phyloP scores from a whole-genome alignment of 2,329 filamentous ascomycete genomes.

The Apiospora phragmitis region DNA sequence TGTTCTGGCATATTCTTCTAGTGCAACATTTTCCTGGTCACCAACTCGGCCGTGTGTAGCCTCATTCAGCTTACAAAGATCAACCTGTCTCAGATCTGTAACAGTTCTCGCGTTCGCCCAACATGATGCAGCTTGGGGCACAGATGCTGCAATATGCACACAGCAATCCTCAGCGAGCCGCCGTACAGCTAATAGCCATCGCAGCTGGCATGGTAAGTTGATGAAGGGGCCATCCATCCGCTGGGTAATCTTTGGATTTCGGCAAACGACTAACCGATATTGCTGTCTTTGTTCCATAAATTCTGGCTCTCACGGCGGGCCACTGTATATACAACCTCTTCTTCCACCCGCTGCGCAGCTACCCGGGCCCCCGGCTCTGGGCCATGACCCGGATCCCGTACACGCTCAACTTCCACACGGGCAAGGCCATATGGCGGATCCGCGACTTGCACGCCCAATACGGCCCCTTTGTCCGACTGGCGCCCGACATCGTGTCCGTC shows the following conservation, averaged over 20 bases:
- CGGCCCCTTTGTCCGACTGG: conserved; percentile 13
- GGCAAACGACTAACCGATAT: not conserved
- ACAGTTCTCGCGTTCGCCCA: not conserved
- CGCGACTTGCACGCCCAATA: conserved; percentile 9
- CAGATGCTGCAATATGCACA: not conserved
- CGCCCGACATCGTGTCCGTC: conserved; percentile 31
- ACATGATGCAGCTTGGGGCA: not conserved
- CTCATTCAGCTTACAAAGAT: not conserved
- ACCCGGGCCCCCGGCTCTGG: conserved; percentile 13
- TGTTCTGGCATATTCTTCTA: not conserved
- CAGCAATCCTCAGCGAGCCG: not conserved
- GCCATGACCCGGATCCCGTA: conserved; percentile 11
- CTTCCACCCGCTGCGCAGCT: conserved; percentile 12
- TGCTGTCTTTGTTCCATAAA: not conserved
- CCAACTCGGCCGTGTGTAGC: too few species aligned
- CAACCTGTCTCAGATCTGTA: not conserved
- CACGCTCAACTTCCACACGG: not conserved
- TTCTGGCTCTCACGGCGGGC: not conserved
- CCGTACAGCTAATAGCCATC: not conserved
- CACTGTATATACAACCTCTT: conserved; percentile 13
- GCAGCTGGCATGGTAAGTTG: not conserved
- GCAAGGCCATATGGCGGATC: not conserved
- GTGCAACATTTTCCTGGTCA: not conserved
- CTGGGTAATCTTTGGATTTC: too few species aligned
- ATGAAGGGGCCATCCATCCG: too few species aligned